A percentile compares a stretch with the other conserved stretches of the same genome.
phyloP scores from a whole-genome alignment of 2,329 filamentous ascomycete genomes.

The Aspergillus udagawae region DNA sequence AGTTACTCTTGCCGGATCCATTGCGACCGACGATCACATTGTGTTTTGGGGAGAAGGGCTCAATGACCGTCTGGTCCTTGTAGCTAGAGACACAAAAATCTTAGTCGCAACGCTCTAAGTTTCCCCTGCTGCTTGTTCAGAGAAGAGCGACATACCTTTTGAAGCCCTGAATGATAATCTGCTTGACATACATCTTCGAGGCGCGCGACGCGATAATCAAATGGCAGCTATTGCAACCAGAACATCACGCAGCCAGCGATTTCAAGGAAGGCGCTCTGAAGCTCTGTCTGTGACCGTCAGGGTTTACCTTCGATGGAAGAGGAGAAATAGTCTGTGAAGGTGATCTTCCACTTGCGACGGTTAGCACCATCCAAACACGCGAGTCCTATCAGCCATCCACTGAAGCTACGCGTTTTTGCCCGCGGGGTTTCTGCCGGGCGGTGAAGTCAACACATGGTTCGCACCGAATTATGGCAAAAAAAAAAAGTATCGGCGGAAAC shows the following conservation, averaged over 20 bases:
- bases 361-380: conserved; percentile 16
- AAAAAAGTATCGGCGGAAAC: conserved; percentile 10
- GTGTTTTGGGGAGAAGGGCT: conserved; percentile 94
- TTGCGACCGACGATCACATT: conserved; percentile 99
- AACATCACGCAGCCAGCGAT: conserved; percentile 27
- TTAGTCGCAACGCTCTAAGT: neutral
- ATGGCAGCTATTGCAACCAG: conserved; percentile 19
- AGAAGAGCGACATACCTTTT: conserved; percentile 66
- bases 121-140: neutral
- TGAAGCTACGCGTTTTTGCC: conserved; percentile 14
- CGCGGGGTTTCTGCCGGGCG: conserved; percentile 38
- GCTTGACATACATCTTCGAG: conserved; percentile 89
- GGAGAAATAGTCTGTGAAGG: conserved; percentile 1
- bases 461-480: conserved; percentile 19
- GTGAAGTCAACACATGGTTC: conserved; percentile 17
- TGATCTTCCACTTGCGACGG: conserved; percentile 10
- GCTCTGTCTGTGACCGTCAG: neutral
- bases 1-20: conserved; percentile 98
- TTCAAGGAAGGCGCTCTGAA: conserved; percentile 4
- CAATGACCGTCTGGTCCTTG: conserved; percentile 98
- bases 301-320: conserved; percentile 2
- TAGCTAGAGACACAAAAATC: conserved; percentile 58
- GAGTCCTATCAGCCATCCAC: conserved; percentile 15
- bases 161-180: conserved; percentile 99
- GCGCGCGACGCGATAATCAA: conserved; percentile 24